These are phyloP conservation scores for Pleomassaria siparia DNA, from an alignment of 2,329 filamentous ascomycete species.

Conservation along the genomic window DNA sequence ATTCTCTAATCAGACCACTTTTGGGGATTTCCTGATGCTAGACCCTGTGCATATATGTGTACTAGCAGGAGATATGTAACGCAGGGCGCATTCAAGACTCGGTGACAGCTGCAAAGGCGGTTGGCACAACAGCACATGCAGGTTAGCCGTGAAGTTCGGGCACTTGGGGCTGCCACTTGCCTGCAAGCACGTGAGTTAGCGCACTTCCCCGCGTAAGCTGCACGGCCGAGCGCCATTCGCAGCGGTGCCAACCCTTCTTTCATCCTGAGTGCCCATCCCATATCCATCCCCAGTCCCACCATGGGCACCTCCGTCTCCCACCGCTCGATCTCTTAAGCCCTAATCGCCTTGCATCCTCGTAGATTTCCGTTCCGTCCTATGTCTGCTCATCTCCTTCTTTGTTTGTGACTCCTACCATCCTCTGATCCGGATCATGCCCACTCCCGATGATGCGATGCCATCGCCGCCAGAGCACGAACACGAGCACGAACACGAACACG, in stretches of 20 bases:
- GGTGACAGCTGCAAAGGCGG: conserved; percentile 3
- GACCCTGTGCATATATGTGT: conserved; percentile 1
- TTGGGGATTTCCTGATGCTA: background rate
- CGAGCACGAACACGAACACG: conserved; percentile 47
- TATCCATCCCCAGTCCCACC: conserved; percentile 4
- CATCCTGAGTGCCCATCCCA: conserved; percentile 17
- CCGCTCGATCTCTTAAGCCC: conserved; percentile 10
- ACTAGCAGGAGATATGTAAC: conserved; percentile 1
- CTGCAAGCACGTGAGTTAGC: conserved; percentile 26
- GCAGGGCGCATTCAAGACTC: background rate
- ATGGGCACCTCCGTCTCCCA: conserved; percentile 18
- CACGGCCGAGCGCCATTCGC: conserved; percentile 18
- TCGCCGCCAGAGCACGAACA: conserved; percentile 44
- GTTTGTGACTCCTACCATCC: conserved; percentile 32
- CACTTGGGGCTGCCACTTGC: conserved; percentile 7
- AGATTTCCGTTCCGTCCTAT: conserved; percentile 13
- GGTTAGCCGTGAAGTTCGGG: conserved; percentile 4
- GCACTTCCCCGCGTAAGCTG: conserved; percentile 29
- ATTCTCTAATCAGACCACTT: background rate
- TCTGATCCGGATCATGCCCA: conserved; percentile 49
- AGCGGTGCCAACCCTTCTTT: conserved; percentile 26
- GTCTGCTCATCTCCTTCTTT: conserved; percentile 15
- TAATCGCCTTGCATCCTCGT: conserved; percentile 5
- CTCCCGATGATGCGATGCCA: conserved; percentile 47
- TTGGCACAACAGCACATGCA: background rate